Conservation (phyloP, 177 flowering plant genomes). For the Vitis hybrid region DNA sequence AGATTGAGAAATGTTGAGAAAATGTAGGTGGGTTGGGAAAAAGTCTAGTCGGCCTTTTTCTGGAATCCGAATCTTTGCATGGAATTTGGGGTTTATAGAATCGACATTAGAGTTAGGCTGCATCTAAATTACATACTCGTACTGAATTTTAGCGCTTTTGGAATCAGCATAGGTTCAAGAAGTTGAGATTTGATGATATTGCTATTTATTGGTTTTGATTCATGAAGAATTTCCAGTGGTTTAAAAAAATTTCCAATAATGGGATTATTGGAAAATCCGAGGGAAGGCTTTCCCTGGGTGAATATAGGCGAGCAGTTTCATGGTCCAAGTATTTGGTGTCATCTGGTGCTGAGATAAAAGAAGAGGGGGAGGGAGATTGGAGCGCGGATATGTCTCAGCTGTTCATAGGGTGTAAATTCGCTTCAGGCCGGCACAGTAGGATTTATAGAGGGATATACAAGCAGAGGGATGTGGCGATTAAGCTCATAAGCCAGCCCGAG, state of each 20-base stretch:
- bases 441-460: conserved; percentile 84
- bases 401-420: conserved; percentile 73
- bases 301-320: conserved; percentile 75
- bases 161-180: conserved; percentile 1
- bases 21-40: conserved; percentile 20
- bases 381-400: conserved; percentile 91
- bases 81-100: too few relatives aligned
- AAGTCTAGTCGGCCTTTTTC: neutral
- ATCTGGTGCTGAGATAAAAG: conserved; percentile 77
- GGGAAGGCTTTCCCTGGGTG: conserved; percentile 76
- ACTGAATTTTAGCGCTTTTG: neutral
- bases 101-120: too few relatives aligned
- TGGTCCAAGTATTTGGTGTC: conserved; percentile 95
- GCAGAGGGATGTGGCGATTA: conserved; percentile 81
- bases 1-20: neutral
- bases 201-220: conserved; percentile 7
- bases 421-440: conserved; percentile 84
- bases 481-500: conserved; percentile 88
- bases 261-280: conserved; percentile 38
- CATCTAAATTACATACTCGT: too few relatives aligned
- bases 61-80: too few relatives aligned
- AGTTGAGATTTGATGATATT: conserved; percentile 18
- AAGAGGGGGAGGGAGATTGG: conserved; percentile 82
- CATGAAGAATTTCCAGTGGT: conserved; percentile 69
- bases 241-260: conserved; percentile 51